phyloP scores from a whole-genome alignment of 768 basidiomycete species.

The Russula virescens region DNA sequence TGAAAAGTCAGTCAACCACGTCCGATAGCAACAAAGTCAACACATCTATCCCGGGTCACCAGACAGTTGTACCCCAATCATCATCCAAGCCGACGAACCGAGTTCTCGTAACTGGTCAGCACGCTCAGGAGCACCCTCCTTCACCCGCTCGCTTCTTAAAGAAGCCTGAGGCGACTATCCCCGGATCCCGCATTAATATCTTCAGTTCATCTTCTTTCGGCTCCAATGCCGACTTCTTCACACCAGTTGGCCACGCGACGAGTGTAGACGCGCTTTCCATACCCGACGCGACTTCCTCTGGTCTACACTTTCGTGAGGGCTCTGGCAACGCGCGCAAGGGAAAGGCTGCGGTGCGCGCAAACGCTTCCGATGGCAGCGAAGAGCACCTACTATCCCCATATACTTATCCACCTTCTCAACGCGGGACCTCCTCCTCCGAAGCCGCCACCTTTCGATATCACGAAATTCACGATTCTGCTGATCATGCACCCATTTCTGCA shows the following conservation, averaged over 20 bases:
- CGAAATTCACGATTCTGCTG: not conserved
- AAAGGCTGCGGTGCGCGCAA: slow-evolving; percentile 5
- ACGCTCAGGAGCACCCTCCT: not conserved
- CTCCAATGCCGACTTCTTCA: not conserved
- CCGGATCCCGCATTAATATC: not conserved
- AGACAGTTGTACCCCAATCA: not conserved
- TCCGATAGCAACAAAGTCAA: not conserved
- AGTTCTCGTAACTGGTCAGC: not conserved
- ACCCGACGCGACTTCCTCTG: not conserved
- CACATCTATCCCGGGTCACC: too few species aligned
- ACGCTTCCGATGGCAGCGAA: not conserved
- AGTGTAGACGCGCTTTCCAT: not conserved
- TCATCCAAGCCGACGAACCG: not conserved
- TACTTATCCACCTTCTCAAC: slow-evolving; percentile 11
- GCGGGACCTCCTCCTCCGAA: not conserved
- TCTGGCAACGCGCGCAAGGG: slow-evolving; percentile 22
- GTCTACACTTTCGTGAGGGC: slow-evolving; percentile 24
- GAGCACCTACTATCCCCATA: slow-evolving; percentile 10
- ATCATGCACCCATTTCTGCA: slow-evolving; percentile 17
- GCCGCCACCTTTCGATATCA: not conserved
- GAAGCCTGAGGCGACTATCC: not conserved
- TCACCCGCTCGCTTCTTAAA: slow-evolving; percentile 5
- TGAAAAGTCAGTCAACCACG: not conserved
- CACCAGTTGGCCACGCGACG: not conserved
- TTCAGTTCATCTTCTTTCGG: not conserved